Base-by-base conservation (phyloP, 2,329 filamentous ascomycete species). In the Aureobasidium sp. region DNA sequence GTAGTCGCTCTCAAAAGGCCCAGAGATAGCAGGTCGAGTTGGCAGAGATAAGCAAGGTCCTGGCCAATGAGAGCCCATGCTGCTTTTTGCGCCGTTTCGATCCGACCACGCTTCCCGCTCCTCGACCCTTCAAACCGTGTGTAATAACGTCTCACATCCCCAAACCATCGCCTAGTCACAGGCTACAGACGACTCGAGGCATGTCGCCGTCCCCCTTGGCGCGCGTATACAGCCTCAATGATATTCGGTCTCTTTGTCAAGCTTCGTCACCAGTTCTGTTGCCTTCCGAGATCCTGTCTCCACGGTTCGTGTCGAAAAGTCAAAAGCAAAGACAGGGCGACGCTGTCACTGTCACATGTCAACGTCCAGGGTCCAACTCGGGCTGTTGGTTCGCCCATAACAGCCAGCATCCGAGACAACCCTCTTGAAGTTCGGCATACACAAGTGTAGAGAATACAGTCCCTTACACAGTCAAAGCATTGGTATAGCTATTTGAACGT, bases 281-380 rank as follows among this genome's bases (percentile, higher is more conserved):
- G 10, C 4, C 19, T 25, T 35, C 13, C 33, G 43, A 46, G 23
- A 23, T 23, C 15, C 23, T 29, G 23, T 13, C n/a, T 15, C 23
- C 3, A 19, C 2, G 25, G n/a, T 17, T 46, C 43, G 27, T 46
- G 23, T 46, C 19, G n/a, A 10, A 29, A 27, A 55, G 35, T 29
- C 27, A 46, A 57, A 57, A 46, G 53, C 38, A 57, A 27, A 45
- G n/a, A 17, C 53, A 17, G 42, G 19, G 13, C 21, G 25, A 43
- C 37, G 31, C 42, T 57, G 43, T 46, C 43, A 46, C 43, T 46
- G 54, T 57, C 54, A 57, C 54, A 57, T 57, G 54, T 55, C 38
- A 45, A 43, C 38, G 38, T 8, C 15, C 50, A 40, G 25, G 50
- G 35, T 53, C 35, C 11, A 31, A 31, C 11, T 7, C 17, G n/a